phyloP scores from a whole-genome alignment of 306 rosid species.

The Trifolium subterraneum region DNA sequence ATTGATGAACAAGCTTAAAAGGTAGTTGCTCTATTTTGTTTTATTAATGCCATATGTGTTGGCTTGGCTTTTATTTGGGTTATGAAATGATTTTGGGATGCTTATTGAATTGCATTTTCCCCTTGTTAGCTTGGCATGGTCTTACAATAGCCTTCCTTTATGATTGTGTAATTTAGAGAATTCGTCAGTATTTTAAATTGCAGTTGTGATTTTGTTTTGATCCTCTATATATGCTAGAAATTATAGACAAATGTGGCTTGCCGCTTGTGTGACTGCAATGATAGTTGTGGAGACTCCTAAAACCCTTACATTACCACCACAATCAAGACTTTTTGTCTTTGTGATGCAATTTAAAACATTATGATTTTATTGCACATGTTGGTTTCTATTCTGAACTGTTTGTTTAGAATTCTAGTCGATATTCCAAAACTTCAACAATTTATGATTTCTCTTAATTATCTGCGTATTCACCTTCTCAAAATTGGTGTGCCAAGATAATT shows the following conservation, averaged over 20 bases:
- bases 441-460: neutral
- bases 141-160: neutral
- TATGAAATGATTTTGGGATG: neutral
- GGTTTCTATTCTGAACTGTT: neutral
- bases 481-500: neutral
- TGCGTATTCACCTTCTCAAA: neutral
- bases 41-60: neutral
- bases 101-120: neutral
- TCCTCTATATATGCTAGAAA: neutral
- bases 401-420: neutral
- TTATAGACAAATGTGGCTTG: neutral
- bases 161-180: neutral
- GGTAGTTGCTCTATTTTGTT: conserved; percentile 38
- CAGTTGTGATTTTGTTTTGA: neutral
- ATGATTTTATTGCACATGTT: neutral
- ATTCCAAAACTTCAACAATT: neutral
- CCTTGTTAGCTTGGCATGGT: neutral
- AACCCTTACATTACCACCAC: neutral
- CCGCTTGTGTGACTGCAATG: neutral
- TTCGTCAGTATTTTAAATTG: neutral
- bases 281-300: neutral
- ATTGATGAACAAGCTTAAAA: conserved; percentile 52
- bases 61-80: neutral
- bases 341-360: neutral
- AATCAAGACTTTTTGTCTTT: neutral